phyloP scores from a whole-genome alignment of 345 rosid species.

The Euphorbia pulcherrima region DNA sequence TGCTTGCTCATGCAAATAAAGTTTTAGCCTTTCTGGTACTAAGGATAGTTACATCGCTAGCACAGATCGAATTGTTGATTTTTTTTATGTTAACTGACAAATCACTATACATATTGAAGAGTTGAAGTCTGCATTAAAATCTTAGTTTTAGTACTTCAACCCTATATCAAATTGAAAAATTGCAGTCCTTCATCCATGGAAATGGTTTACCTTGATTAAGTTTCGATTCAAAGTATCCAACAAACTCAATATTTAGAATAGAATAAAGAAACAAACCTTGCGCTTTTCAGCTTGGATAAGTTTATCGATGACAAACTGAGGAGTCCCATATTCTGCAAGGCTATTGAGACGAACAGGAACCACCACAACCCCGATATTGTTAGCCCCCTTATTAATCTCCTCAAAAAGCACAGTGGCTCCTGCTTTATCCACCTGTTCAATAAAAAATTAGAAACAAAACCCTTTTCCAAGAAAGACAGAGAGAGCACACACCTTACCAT shows the following conservation, averaged over 20 bases:
- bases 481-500: slow-evolving; percentile 46
- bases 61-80: no score
- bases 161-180: no score
- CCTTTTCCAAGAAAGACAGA: not conserved
- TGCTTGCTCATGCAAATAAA: no score
- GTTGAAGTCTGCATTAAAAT: no score
- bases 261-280: slow-evolving; percentile 38
- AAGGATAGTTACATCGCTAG: no score
- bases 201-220: no score
- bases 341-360: slow-evolving; percentile 70
- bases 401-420: slow-evolving; percentile 84
- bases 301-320: slow-evolving; percentile 76
- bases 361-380: slow-evolving; percentile 83
- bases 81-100: no score
- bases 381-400: slow-evolving; percentile 58
- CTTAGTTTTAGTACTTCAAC: no score
- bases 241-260: no score
- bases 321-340: slow-evolving; percentile 72
- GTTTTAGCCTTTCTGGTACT: no score
- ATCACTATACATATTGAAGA: no score
- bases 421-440: slow-evolving; percentile 70
- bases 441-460: not conserved
- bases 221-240: not conserved
- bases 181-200: no score
- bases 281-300: slow-evolving; percentile 85